Evolutionary conservation across 2,329 filamentous ascomycete species (phyloP).

Genomic region (Penicillium rolfsii): DNA sequence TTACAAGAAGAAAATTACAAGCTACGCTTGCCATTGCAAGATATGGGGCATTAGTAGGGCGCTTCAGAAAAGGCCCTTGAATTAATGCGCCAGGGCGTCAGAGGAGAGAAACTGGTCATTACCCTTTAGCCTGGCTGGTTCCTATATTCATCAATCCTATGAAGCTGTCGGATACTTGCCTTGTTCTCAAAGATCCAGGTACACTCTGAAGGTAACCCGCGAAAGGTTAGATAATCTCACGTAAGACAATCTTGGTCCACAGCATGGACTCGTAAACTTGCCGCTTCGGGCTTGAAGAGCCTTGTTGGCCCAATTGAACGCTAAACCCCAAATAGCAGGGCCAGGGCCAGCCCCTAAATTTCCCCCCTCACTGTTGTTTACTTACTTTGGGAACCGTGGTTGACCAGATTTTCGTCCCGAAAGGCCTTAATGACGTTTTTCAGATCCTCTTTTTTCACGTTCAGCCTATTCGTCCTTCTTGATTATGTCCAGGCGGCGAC

Average conservation of each 20-base stretch:
- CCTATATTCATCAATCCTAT: neutral
- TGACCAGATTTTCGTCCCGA: neutral
- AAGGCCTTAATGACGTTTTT: neutral
- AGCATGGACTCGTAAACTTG: neutral
- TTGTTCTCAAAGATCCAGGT: no score
- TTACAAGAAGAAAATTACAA: constrained; percentile 32
- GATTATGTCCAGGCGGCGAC: neutral
- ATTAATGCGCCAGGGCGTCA: constrained; percentile 35
- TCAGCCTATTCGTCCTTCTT: neutral
- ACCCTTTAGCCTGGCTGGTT: constrained; percentile 34
- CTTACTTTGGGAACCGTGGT: neutral
- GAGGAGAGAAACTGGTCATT: constrained; percentile 37
- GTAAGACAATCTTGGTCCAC: neutral
- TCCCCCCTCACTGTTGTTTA: neutral
- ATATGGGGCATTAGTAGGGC: constrained; percentile 34
- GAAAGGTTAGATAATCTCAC: neutral
- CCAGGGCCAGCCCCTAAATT: neutral
- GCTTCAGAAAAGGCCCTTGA: constrained; percentile 25
- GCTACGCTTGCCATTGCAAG: constrained; percentile 32
- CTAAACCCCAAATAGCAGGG: constrained; percentile 3
- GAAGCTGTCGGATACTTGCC: no score
- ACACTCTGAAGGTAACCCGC: no score
- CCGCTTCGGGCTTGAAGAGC: neutral
- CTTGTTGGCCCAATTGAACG: neutral
- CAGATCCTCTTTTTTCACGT: neutral